phyloP scores from a whole-genome alignment of 176 grass and related monocot species.

The Microstegium vimineum region DNA sequence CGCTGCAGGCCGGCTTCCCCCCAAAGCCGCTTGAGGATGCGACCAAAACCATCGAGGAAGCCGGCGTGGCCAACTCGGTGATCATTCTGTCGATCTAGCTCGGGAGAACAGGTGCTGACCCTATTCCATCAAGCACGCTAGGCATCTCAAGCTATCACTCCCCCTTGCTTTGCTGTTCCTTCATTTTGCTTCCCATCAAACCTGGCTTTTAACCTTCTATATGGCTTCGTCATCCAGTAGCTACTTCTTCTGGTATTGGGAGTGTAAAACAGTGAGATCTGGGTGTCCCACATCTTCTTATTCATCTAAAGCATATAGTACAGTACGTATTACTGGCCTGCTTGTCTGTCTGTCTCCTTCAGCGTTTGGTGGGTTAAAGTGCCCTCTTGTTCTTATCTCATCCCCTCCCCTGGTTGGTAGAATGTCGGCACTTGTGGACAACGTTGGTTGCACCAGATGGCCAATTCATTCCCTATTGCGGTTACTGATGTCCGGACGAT shows the following conservation, averaged over 20 bases:
- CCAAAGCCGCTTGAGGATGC: slow-evolving; percentile 66
- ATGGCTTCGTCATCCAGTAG: background rate
- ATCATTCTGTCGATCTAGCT: slow-evolving; percentile 76
- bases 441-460: slow-evolving; percentile 11
- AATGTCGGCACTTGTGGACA: slow-evolving; percentile 5
- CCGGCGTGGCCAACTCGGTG: slow-evolving; percentile 75
- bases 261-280: slow-evolving; percentile 23
- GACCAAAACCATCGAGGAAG: slow-evolving; percentile 80
- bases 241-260: background rate
- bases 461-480: slow-evolving; percentile 1
- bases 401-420: slow-evolving; percentile 10
- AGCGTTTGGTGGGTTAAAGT: slow-evolving; percentile 16
- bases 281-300: background rate
- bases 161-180: background rate
- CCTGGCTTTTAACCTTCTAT: slow-evolving; percentile 2
- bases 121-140: background rate
- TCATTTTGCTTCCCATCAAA: background rate
- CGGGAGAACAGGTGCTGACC: background rate
- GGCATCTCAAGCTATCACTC: slow-evolving; percentile 10
- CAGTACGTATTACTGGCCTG: slow-evolving; percentile 3
- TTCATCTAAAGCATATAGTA: slow-evolving; percentile 37
- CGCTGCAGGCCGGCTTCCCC: slow-evolving; percentile 71
- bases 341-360: slow-evolving; percentile 19
- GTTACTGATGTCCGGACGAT: slow-evolving; percentile 1
- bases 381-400: slow-evolving; percentile 28